Conservation (phyloP, 73 alveolate genomes). For the Diophrys sp. region DNA sequence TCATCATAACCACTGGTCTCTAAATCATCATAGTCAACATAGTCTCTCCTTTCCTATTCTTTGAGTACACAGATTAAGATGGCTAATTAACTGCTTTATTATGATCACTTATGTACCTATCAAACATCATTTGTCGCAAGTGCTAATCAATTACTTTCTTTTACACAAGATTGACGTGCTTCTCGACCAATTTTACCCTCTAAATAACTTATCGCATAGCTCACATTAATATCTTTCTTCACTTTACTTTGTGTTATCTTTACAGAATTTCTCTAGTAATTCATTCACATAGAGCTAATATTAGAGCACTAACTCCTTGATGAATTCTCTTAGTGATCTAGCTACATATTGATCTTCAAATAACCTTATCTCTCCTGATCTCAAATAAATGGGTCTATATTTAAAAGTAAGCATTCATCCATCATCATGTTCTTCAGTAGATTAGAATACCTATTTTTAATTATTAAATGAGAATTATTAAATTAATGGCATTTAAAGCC, state of each 20-base stretch:
- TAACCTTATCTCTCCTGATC: constrained; percentile 42
- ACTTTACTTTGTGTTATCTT: constrained; percentile 51
- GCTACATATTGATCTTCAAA: constrained; percentile 57
- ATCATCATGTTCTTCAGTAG: constrained; percentile 87
- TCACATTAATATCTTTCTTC: constrained; percentile 66
- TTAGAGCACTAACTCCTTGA: constrained; percentile 35
- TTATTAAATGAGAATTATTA: too few relatives aligned
- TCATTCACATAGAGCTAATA: constrained; percentile 33
- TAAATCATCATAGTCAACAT: constrained; percentile 57
- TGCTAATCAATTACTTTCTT: constrained; percentile 54
- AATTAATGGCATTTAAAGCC: too few relatives aligned
- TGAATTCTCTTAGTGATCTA: constrained; percentile 43
- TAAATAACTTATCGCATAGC: constrained; percentile 75
- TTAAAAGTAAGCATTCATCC: constrained; percentile 87
- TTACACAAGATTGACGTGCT: constrained; percentile 71
- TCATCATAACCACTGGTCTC: constrained; percentile 42
- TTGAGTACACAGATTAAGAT: background rate
- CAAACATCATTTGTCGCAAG: constrained; percentile 68
- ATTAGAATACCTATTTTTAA: too few relatives aligned
- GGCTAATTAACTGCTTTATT: constrained; percentile 28
- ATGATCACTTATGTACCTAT: constrained; percentile 72
- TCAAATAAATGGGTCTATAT: constrained; percentile 83
- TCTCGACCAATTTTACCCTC: constrained; percentile 74
- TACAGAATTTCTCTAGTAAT: constrained; percentile 29
- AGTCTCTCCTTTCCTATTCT: constrained; percentile 23